phyloP scores from a whole-genome alignment of 768 basidiomycete genomes.

The Phylloporus sp. region DNA sequence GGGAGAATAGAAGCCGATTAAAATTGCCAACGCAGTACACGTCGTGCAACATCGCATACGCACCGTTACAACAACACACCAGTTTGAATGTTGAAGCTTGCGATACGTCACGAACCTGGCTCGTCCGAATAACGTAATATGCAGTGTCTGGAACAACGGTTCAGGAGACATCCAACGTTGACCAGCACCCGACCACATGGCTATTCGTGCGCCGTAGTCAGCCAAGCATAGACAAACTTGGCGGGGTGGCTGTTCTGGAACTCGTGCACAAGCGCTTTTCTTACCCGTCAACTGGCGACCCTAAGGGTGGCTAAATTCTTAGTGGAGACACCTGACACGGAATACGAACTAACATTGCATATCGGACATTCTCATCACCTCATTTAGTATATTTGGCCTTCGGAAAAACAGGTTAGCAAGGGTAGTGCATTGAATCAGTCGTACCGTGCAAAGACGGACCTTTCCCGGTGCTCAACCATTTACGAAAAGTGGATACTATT shows the following conservation, averaged over 20 bases:
- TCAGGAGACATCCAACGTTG: constrained; percentile 1
- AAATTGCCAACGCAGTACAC: constrained; percentile 2
- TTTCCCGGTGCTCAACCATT: neutral
- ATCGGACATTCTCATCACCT: constrained; percentile 19
- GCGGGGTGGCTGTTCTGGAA: neutral
- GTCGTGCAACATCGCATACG: neutral
- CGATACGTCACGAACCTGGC: neutral
- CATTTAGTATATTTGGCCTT: constrained; percentile 5
- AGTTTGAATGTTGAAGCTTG: neutral
- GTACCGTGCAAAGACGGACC: neutral
- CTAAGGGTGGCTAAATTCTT: neutral
- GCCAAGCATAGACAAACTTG: constrained; percentile 2
- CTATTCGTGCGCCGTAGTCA: neutral
- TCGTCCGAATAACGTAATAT: constrained; percentile 22
- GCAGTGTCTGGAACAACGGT: constrained; percentile 1
- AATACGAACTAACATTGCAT: constrained; percentile 9
- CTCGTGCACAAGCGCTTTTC: neutral
- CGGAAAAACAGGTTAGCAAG: neutral
- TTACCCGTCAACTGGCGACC: neutral
- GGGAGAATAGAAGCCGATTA: constrained; percentile 25
- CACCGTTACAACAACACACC: neutral
- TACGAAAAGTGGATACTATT: neutral
- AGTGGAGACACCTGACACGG: constrained; percentile 1
- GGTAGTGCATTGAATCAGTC: neutral
- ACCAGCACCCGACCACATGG: constrained; percentile 4